Evolutionary conservation across 129 eudicot genomes (phyloP).

Genomic region (sunflower (Helianthus annuus)): DNA sequence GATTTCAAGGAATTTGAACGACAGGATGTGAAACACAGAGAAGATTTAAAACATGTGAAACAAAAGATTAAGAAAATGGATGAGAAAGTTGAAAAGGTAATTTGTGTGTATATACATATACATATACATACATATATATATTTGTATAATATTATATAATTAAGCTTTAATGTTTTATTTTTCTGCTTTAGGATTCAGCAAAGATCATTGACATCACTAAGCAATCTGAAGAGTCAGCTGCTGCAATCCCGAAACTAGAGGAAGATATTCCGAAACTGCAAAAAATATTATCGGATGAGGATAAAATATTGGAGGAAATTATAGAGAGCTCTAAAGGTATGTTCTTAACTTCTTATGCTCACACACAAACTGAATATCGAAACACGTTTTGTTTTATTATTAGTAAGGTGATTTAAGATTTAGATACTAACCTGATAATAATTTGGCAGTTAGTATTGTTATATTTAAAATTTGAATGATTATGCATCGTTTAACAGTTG

Average conservation of each 20-base stretch:
- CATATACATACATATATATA: neutral
- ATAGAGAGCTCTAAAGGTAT: constrained; percentile 80
- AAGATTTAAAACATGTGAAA: constrained; percentile 84
- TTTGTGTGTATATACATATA: neutral
- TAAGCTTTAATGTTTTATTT: constrained; percentile 12
- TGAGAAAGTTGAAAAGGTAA: constrained; percentile 85
- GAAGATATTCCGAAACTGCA: constrained; percentile 72
- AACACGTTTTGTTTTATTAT: neutral
- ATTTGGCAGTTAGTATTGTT: neutral
- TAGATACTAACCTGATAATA: constrained; percentile 4
- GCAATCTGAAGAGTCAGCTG: constrained; percentile 67
- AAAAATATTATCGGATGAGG: constrained; percentile 64
- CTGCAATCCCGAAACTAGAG: constrained; percentile 72
- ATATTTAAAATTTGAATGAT: neutral
- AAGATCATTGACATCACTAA: constrained; percentile 66
- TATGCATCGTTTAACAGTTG: constrained; percentile 46
- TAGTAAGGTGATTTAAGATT: neutral
- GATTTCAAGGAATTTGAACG: constrained; percentile 92
- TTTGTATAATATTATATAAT: neutral
- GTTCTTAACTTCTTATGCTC: constrained; percentile 13
- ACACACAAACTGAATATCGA: neutral
- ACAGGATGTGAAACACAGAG: constrained; percentile 80
- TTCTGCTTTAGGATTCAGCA: constrained; percentile 55
- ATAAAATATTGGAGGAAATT: constrained; percentile 76
- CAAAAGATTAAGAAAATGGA: constrained; percentile 81